Base-by-base conservation (phyloP, 176 grass and related monocot genomes). In the Oryza nivara region DNA sequence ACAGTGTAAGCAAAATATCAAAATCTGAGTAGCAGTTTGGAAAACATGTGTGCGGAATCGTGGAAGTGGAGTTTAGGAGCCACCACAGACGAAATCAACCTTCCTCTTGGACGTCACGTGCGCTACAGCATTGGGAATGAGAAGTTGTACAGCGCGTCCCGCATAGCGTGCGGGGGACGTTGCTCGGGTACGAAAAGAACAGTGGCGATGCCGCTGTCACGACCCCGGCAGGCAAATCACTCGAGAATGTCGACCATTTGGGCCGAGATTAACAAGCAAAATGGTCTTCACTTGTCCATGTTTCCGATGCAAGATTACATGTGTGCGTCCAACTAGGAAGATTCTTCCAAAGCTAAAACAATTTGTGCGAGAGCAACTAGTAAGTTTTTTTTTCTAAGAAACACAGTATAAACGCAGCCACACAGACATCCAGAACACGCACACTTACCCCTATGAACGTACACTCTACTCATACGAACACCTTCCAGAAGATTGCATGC, bases 311-410 rank as follows among this genome's bases (percentile, higher is more conserved):
- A 23, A 38, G 65, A 80, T 48, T 23, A 25, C 58, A 19, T 44
- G 28, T 54, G 74, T 45, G 84, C 84, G 79, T 78, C 67, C 83
- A 71, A 52, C 83, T 48, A 78, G 73, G 88, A 82, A 52, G 76
- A 86, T 82, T 38, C 72, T 56, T 65, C 65, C n/a, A 43, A 22
- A 51, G 70, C 41, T 47, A 25, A 7, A 7, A 46, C 22, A 11
- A 72, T 4, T 6, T 56, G 52, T 58, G 19, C 6, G 19, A 20
- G 14, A 58, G 19, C 49, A 52, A 16, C 54, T 58, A 56, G 52
- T 3, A 32, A 32, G 30, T 32, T 32, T 32, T 32, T 32, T 32
- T 32, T 32, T 32, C 30, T 32, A 32, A 32, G 30, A 32, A 32
- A 3, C 30, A 32, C 30, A 32, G 30, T 3, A 32, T 32, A 32